These are phyloP conservation scores for Xylaria venustula DNA, from an alignment of 495 filamentous ascomycete species.

Conservation along the genomic window DNA sequence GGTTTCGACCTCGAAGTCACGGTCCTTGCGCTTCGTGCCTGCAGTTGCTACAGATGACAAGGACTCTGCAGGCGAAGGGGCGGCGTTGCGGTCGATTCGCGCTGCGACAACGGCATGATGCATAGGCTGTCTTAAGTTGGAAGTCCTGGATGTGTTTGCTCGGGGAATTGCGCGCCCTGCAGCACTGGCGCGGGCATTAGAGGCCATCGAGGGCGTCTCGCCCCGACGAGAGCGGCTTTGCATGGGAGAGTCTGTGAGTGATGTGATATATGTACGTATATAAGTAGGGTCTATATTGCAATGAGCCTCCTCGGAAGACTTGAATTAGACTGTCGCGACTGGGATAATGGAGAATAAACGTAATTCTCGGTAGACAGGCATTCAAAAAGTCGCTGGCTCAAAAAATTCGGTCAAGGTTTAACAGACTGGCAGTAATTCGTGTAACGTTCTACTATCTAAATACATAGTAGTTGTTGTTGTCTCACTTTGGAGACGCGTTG, in stretches of 20 bases:
- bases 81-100: constrained; percentile 41
- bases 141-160: constrained; percentile 24
- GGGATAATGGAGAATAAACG: background rate
- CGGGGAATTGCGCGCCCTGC: constrained; percentile 29
- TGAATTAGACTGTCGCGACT: background rate
- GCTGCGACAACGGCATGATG: constrained; percentile 26
- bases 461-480: no score
- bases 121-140: constrained; percentile 24
- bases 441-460: background rate
- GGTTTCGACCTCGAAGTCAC: constrained; percentile 71
- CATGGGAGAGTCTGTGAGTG: constrained; percentile 17
- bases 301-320: background rate
- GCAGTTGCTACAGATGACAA: constrained; percentile 52
- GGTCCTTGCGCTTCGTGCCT: constrained; percentile 73
- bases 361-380: background rate
- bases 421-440: no score
- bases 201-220: constrained; percentile 24
- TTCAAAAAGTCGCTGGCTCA: no score
- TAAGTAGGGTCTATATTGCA: background rate
- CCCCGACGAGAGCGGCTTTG: constrained; percentile 32
- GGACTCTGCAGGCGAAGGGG: constrained; percentile 66
- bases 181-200: constrained; percentile 20
- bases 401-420: no score
- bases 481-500: background rate
- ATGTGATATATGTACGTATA: background rate